Percentiles rank a stretch among this genome's conserved stretches.
phyloP scores from a whole-genome alignment of 495 filamentous ascomycete species.

The Oleoguttula mirabilis region DNA sequence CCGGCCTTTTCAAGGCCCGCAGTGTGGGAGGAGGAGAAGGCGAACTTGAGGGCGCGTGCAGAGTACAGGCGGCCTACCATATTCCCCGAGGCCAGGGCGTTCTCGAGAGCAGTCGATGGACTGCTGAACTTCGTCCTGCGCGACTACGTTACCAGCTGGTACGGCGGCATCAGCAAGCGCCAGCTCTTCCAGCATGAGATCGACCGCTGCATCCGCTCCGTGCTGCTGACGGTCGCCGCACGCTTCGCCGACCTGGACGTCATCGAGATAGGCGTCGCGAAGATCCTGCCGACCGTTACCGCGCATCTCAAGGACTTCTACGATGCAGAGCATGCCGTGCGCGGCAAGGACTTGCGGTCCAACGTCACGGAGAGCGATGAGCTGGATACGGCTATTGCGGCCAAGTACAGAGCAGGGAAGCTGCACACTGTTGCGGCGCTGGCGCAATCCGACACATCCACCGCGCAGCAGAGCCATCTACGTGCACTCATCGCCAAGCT shows the following conservation, averaged over 20 bases:
- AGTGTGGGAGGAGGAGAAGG: conserved; percentile 57
- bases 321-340: conserved; percentile 74
- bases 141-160: conserved; percentile 86
- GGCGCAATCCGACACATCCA: conserved; percentile 66
- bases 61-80: conserved; percentile 47
- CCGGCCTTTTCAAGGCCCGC: conserved; percentile 51
- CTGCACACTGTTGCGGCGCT: conserved; percentile 82
- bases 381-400: conserved; percentile 84
- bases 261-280: conserved; percentile 64
- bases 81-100: conserved; percentile 62
- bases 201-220: conserved; percentile 62
- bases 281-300: conserved; percentile 81
- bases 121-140: conserved; percentile 64
- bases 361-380: conserved; percentile 94
- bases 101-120: conserved; percentile 71
- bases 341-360: conserved; percentile 74
- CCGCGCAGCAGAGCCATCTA: conserved; percentile 76
- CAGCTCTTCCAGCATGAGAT: conserved; percentile 73
- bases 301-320: conserved; percentile 82
- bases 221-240: conserved; percentile 57
- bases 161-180: conserved; percentile 69
- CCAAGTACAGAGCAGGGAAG: conserved; percentile 79
- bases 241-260: conserved; percentile 61
- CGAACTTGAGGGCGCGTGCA: conserved; percentile 36
- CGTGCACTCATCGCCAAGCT: conserved; percentile 56